A percentile compares a stretch with the other conserved stretches of the same genome.
These are phyloP conservation scores for Aspergillus steynii DNA, from an alignment of 495 filamentous ascomycete genomes.

Conservation along the genomic window DNA sequence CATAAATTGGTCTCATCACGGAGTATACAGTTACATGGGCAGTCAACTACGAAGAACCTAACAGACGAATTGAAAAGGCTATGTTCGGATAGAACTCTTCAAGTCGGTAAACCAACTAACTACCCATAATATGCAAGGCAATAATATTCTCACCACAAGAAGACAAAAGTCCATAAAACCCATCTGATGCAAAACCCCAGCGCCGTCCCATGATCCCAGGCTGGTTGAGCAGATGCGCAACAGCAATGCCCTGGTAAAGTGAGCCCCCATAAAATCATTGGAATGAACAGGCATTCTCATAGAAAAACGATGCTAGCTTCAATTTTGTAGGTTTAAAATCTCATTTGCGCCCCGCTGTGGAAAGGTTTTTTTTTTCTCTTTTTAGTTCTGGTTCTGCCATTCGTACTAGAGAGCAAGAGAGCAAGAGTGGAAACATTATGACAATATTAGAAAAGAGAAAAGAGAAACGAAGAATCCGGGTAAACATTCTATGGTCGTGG, in stretches of 20 bases:
- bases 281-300: neutral
- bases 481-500: constrained; percentile 40
- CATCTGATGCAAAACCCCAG: neutral
- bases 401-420: constrained; percentile 22
- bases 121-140: neutral
- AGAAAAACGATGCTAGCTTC: neutral
- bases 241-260: neutral
- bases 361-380: constrained; percentile 17
- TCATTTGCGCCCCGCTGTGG: constrained; percentile 2
- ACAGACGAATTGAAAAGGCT: too few species aligned
- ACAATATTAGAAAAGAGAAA: constrained; percentile 19
- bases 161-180: too few species aligned
- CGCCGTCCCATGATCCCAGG: neutral
- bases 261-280: neutral
- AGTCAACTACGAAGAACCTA: too few species aligned
- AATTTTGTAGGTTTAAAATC: neutral
- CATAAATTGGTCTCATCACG: too few species aligned
- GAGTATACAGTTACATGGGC: too few species aligned
- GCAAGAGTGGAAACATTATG: constrained; percentile 21
- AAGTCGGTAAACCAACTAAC: neutral
- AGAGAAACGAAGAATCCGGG: constrained; percentile 14
- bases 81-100: too few species aligned
- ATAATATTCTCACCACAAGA: too few species aligned
- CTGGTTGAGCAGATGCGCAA: neutral
- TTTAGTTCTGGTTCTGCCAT: constrained; percentile 22